These are phyloP conservation scores for Vickermania ingenoplastis DNA, from an alignment of 208 protist species.

Conservation along the genomic window DNA sequence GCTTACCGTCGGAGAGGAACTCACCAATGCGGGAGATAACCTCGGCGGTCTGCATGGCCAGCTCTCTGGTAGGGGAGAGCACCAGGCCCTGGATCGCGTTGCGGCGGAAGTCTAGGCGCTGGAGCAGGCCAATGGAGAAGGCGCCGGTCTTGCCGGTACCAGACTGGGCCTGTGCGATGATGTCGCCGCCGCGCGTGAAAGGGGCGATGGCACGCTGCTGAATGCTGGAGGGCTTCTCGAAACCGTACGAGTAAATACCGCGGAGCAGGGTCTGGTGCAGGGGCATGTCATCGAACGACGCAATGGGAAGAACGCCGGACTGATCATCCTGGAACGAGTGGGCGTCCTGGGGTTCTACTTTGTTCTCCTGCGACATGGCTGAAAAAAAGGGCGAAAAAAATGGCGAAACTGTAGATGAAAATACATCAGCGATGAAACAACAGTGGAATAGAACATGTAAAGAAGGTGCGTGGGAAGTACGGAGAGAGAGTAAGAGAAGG, in stretches of 20 bases:
- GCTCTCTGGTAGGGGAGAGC: constrained; percentile 95
- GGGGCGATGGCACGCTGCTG: constrained; percentile 98
- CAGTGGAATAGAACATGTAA: too few relatives aligned
- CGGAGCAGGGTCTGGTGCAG: constrained; percentile 94
- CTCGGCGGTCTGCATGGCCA: constrained; percentile 94
- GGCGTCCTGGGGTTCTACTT: constrained; percentile 79
- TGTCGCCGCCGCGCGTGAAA: constrained; percentile 93
- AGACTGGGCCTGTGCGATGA: constrained; percentile 96
- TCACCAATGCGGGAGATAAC: constrained; percentile 95
- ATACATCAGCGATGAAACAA: too few relatives aligned
- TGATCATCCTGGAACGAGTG: constrained; percentile 89
- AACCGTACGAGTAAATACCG: constrained; percentile 96
- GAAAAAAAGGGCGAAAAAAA: constrained; percentile 54
- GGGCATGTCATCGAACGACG: constrained; percentile 97
- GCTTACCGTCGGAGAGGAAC: constrained; percentile 83
- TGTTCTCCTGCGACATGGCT: constrained; percentile 69
- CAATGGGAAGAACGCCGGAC: constrained; percentile 81
- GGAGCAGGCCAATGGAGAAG: constrained; percentile 95
- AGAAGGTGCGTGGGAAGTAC: too few relatives aligned
- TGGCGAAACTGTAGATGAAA: constrained; percentile 35
- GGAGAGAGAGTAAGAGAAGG: too few relatives aligned
- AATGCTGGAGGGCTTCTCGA: constrained; percentile 97
- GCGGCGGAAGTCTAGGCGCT: constrained; percentile 85
- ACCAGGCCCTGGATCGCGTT: constrained; percentile 91
- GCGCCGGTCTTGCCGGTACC: constrained; percentile 98